Evolutionary conservation across 306 rosid species (phyloP), one percentile per base, ranked within the genome.

Genomic region (Purshia tridentata): DNA sequence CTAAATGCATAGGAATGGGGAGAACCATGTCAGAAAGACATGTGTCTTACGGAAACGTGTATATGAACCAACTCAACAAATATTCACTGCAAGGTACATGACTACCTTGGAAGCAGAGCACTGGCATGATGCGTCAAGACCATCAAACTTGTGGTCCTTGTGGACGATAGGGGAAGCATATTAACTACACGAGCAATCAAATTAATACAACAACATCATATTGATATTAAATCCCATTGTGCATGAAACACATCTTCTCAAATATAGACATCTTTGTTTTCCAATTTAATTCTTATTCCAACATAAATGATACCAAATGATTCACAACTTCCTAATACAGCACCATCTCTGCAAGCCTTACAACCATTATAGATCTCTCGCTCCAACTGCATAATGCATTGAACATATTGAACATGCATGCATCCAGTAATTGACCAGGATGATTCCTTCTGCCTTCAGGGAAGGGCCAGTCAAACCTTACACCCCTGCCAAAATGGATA

Each of bases 401-500:
- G 19, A 54, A n/a, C n/a, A n/a, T n/a, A 29, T 29, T 29, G 2
- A 29, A 29, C 35, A 29, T 29, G 20, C 15, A 64, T 61, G 22
- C 51, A 60, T 16, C 62, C 35, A 46, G 48, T 13, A 44, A 19
- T 41, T 42, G 39, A 69, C 49, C 76, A 9, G 6, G 70, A 65
- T 35, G 46, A 65, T 67, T 50, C 15, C 47, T 70, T 60, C 69
- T 42, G 22, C 60, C 67, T 49, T 35, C 68, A 70, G 69, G 75
- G 35, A 29, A 29, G 75, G 72, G 78, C 82, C 74, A 78, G 40
- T 58, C 47, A 45, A 65, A 68, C 72, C 50, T 74, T 67, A 77
- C 9, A 69, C 77, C 76, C 76, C 82, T 82, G 78, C 72, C 48
- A 70, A 77, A 82, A 77, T 57, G 53, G 47, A 82, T 70, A 74